Conservation (phyloP, 805 yeast species). For the Ascoidea asiatica region DNA sequence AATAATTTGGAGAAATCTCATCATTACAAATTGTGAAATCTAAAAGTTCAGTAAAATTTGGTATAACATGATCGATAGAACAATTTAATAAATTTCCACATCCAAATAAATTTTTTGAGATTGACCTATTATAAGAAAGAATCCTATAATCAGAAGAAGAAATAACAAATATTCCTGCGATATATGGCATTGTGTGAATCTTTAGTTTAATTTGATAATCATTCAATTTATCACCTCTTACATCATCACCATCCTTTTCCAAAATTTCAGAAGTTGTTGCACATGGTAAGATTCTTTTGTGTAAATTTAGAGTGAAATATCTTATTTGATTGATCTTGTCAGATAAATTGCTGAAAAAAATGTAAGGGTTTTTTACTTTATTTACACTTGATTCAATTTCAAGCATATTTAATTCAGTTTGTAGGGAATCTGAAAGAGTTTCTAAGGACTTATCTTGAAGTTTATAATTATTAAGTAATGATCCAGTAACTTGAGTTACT, state of each 20-base stretch:
- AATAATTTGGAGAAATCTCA: slow-evolving; percentile 17
- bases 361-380: slow-evolving; percentile 13
- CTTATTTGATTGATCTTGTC: slow-evolving; percentile 39
- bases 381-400: slow-evolving; percentile 17
- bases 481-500: slow-evolving; percentile 11
- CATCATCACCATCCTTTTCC: slow-evolving; percentile 25
- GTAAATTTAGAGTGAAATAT: slow-evolving; percentile 42
- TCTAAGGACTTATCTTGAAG: slow-evolving; percentile 11
- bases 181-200: slow-evolving; percentile 69
- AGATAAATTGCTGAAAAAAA: neutral
- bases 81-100: slow-evolving; percentile 27
- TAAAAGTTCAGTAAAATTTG: slow-evolving; percentile 32
- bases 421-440: slow-evolving; percentile 5
- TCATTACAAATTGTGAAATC: slow-evolving; percentile 19
- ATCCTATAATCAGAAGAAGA: slow-evolving; percentile 32
- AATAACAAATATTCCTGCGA: slow-evolving; percentile 73
- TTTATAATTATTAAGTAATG: slow-evolving; percentile 5
- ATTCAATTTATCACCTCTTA: neutral
- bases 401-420: neutral
- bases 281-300: slow-evolving; percentile 45
- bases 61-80: slow-evolving; percentile 45
- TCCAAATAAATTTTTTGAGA: slow-evolving; percentile 71
- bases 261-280: slow-evolving; percentile 54
- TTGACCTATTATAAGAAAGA: slow-evolving; percentile 67
- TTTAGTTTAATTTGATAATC: slow-evolving; percentile 29